Percentiles rank a stretch among this genome's conserved stretches.
Evolutionary conservation across 2,329 filamentous ascomycete species (phyloP).

Genomic region (Xylariaceae sp.): DNA sequence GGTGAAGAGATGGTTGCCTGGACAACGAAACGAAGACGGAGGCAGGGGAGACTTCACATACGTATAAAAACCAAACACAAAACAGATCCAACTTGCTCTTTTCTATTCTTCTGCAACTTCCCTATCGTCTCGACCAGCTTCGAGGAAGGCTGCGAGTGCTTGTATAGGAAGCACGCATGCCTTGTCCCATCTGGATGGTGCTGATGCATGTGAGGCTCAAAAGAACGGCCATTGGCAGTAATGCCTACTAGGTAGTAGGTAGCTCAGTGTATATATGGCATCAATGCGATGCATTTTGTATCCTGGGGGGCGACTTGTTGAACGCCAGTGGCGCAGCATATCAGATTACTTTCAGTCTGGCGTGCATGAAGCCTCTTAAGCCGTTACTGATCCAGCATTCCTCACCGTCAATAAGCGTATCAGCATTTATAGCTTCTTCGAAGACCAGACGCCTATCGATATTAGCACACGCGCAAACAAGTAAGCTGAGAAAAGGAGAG

Average conservation of each 20-base stretch:
- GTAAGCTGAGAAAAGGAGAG: not conserved
- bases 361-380: slow-evolving; percentile 68
- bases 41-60: not conserved
- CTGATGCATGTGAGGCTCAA: not conserved
- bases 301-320: not conserved
- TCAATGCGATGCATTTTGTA: not conserved
- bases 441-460: slow-evolving; percentile 50
- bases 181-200: not conserved
- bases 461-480: slow-evolving; percentile 11
- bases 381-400: slow-evolving; percentile 86
- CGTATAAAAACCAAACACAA: not conserved
- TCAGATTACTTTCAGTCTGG: slow-evolving; percentile 28
- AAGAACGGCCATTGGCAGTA: not conserved
- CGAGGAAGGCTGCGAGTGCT: not conserved
- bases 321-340: not conserved
- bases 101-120: not conserved
- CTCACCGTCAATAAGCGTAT: slow-evolving; percentile 64
- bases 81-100: not conserved
- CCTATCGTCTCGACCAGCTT: not conserved
- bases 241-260: not conserved
- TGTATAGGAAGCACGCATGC: not conserved
- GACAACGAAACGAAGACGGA: not conserved
- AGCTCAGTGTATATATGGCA: not conserved
- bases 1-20: not conserved
- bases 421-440: slow-evolving; percentile 56